Evolutionary conservation across 257 asterid genomes (phyloP).

Genomic region (Solanum paucissectum): DNA sequence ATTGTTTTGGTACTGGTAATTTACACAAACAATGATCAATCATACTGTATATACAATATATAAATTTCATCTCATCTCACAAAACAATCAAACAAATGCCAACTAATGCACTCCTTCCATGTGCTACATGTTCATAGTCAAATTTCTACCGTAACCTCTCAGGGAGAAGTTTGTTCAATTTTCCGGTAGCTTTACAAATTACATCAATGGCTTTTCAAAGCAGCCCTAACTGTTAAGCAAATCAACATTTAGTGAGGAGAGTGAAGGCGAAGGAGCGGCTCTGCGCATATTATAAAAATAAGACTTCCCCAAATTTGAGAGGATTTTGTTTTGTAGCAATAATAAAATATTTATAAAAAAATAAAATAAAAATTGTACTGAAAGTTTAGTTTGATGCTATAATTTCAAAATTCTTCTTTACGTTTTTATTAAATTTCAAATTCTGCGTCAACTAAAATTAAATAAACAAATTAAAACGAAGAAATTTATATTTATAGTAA

Average conservation of each 20-base stretch:
- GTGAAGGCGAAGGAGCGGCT: too few relatives aligned
- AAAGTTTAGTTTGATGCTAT: too few relatives aligned
- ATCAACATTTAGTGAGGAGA: too few relatives aligned
- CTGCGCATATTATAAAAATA: too few relatives aligned
- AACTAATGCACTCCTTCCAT: too few relatives aligned
- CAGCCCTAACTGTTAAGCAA: neutral
- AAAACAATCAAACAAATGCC: neutral
- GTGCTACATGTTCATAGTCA: neutral
- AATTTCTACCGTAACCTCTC: too few relatives aligned
- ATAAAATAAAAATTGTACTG: neutral
- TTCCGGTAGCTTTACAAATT: neutral
- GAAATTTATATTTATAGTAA: too few relatives aligned
- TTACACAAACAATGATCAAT: slow-evolving; percentile 11
- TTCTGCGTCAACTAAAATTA: too few relatives aligned
- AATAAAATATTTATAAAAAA: too few relatives aligned
- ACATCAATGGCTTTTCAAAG: neutral
- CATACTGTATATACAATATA: neutral
- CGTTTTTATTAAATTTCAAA: too few relatives aligned
- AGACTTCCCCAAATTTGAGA: neutral
- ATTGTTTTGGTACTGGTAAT: slow-evolving; percentile 41
- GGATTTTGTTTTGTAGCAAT: neutral
- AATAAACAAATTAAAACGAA: too few relatives aligned
- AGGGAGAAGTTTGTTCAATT: too few relatives aligned
- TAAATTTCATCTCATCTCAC: slow-evolving; percentile 1
- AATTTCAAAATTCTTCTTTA: neutral